Base-by-base conservation (phyloP, 306 rosid species). In the Castanopsis chinensis region DNA sequence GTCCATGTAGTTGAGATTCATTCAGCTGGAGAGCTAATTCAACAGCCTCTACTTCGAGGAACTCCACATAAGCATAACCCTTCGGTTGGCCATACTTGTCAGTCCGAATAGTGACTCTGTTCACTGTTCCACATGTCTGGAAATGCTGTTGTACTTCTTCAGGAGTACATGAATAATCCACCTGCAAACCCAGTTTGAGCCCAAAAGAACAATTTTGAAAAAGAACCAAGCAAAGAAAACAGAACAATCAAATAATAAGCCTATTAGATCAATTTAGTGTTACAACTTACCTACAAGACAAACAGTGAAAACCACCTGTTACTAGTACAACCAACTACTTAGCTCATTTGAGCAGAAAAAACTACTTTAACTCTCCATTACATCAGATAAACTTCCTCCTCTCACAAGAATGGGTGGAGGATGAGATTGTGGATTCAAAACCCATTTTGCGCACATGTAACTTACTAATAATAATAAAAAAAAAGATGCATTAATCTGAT, bases 121-220 rank as follows among this genome's bases (percentile, higher is more conserved):
- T 92, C 51, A 92, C 94, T 0, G 97, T 92, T 27, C 97, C 97
- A 73, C 97, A 90, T 6, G 92, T 83, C 77, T 92, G 92, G 84
- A 90, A 92, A 88, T 90, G 97, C 78, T 92, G 97, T 83, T 92
- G 97, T 82, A 92, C 95, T 79, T 92, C 97, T 85, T 92, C 97
- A 19, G 97, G 95, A 60, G 95, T 90, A 70, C 95, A 92, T 15
- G 93, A 71, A 80, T 92, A 92, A 71, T 90, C 95, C 55, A 92
- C 95, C 97, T 92, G 92, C 69, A 76, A 35, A 81, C 55, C 33
- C 76, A 79, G 14, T 68, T 71, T 71, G 68, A 73, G 18, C 52
- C 23, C 27, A 54, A 35, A 70, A 76, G 33, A 45, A 35, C 20
- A 74, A 71, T 54, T 60, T 71, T 70, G 74, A 32, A 57, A 52